phyloP scores from a whole-genome alignment of 345 rosid genomes.

The Hypericum androsaemum region DNA sequence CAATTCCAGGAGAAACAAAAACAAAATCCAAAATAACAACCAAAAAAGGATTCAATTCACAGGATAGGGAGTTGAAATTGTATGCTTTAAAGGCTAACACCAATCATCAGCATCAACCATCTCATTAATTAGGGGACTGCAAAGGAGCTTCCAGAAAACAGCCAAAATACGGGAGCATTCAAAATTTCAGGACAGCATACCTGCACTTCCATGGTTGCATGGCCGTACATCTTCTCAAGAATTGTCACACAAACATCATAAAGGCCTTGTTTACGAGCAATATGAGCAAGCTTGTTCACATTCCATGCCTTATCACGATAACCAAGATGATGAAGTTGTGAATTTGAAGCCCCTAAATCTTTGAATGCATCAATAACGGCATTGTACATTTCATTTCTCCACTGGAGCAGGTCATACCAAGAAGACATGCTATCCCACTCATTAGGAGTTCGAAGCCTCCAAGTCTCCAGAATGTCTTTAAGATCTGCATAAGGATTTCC shows the following conservation, averaged over 20 bases:
- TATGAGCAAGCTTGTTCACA: slow-evolving; percentile 93
- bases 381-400: slow-evolving; percentile 98
- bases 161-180: neutral
- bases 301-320: slow-evolving; percentile 99
- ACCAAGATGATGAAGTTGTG: slow-evolving; percentile 92
- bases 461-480: slow-evolving; percentile 93
- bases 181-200: slow-evolving; percentile 16
- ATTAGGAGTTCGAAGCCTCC: slow-evolving; percentile 97
- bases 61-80: no score
- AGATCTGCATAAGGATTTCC: slow-evolving; percentile 89
- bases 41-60: no score
- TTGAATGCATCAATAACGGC: slow-evolving; percentile 91
- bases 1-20: neutral
- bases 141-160: neutral
- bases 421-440: slow-evolving; percentile 96
- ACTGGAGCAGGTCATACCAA: slow-evolving; percentile 95
- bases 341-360: slow-evolving; percentile 57
- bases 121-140: no score
- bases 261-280: slow-evolving; percentile 96
- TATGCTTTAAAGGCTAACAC: no score
- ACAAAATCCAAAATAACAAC: neutral
- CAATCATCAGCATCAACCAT: no score
- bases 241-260: slow-evolving; percentile 81
- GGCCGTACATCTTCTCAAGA: slow-evolving; percentile 97
- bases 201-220: slow-evolving; percentile 99